Evolutionary conservation across 23 red algal species (phyloP).

Genomic region (Gracilaria gracilis): DNA sequence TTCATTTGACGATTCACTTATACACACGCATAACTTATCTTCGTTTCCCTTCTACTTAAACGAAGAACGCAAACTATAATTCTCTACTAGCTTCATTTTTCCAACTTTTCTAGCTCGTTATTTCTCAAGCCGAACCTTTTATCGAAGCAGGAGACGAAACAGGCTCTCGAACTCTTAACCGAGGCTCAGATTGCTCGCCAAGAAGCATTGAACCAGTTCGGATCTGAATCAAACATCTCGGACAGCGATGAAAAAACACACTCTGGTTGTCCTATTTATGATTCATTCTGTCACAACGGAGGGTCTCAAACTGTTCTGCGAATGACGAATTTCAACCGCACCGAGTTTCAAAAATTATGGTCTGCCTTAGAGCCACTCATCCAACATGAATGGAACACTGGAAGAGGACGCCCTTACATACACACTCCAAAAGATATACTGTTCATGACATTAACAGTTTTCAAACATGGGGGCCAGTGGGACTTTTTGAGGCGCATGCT

Average conservation of each 20-base stretch:
- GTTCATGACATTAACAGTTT: constrained; percentile 23
- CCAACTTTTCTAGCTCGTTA: too few species aligned
- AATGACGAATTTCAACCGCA: constrained; percentile 10
- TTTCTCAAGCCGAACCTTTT: too few species aligned
- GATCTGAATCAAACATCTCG: too few species aligned
- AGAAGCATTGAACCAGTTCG: too few species aligned
- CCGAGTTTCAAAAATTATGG: not conserved
- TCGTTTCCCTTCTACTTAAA: too few species aligned
- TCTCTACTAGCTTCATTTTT: too few species aligned
- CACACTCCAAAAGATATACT: constrained; percentile 28
- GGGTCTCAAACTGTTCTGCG: not conserved
- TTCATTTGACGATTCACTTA: too few species aligned
- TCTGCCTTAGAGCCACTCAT: not conserved
- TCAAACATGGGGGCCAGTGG: constrained; percentile 24
- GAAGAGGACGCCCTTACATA: not conserved
- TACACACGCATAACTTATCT: too few species aligned
- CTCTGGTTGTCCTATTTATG: not conserved
- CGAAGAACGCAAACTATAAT: too few species aligned
- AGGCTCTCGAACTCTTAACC: too few species aligned
- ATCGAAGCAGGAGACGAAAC: too few species aligned
- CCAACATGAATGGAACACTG: not conserved
- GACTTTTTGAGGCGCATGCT: not conserved
- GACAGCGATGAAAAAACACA: not conserved
- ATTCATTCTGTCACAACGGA: not conserved
- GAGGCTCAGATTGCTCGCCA: too few species aligned